Base-by-base conservation (phyloP, 768 basidiomycete genomes). In the Lactarius tabidus region DNA sequence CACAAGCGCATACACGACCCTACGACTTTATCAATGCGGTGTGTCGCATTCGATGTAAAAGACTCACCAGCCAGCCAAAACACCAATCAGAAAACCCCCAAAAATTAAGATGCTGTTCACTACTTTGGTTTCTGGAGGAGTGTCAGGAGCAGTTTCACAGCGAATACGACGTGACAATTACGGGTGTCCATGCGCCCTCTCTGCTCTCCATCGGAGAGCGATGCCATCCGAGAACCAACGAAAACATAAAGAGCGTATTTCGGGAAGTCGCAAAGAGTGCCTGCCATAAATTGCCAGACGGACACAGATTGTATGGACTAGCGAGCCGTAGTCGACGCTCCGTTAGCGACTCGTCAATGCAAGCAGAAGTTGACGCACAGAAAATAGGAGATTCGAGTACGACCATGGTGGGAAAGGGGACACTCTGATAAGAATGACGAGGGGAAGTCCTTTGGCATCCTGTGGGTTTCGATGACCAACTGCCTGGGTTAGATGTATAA, bases 361-460 rank as follows among this genome's bases (percentile, higher is more conserved):
- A 39, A 29, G 20, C 31, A n/a, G 20, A 55, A 53, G 48, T 23
- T 29, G 2, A 79, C 87, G 76, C 69, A 89, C 89, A 28, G 90
- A 86, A 71, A 91, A 91, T 23, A 94, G 78, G 0, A 86, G 78
- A 65, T 92, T 93, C n/a, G 87, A 85, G 71, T 93, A 95, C 0
- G 89, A 88, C 89, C 91, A 93, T 3, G 93, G 91, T 54, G 91
- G 91, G 73, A 95, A 84, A 5, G 93, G 87, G 4, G 90, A 92
- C 26, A 91, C 74, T 17, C 92, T 86, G 66, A 94, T 88, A 55
- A 95, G 81, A 68, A 92, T 83, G 45, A 95, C 90, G 28, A 93
- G 77, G n/a, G 87, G 87, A 20, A 93, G 77, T 20, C 93, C 93
- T 74, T 88, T 90, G 18, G 85, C 84, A 65, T 78, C 79, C 90